Base-by-base conservation (phyloP, 2,329 filamentous ascomycete species). In the Talaromyces verruculosus region DNA sequence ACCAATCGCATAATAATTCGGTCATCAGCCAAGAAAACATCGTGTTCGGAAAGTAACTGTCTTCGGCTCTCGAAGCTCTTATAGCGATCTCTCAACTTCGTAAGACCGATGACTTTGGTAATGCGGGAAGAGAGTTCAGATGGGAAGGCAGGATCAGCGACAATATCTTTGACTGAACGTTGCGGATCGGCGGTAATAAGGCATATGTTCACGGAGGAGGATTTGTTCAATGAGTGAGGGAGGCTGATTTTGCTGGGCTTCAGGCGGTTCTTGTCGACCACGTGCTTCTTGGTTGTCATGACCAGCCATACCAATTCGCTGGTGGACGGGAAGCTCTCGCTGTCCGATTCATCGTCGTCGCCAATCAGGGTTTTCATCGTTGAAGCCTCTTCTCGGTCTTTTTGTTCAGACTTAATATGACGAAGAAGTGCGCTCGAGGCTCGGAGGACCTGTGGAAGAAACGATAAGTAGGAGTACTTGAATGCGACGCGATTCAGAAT, bases 11-110 rank as follows among this genome's bases (percentile, higher is more conserved):
- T 86, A 68, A 88, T 81, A 64, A 99, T 91, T 59, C 95, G 86
- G 75, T 97, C 91, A 77, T 99, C 95, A 62, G 91, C 94, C 65
- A 99, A 85, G 82, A 99, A 98, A 65, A 98, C 82, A 76, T 98
- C 95, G 79, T 97, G 92, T 78, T 97, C 92, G 53, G 88, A 83
- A 68, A 90, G 86, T 41, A 99, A 86, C 78, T 95, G 92, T 69
- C 95, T 86, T 79, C 91, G 89, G 63, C 88, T 88, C 82, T 99
- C 95, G 80, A 92, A 99, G 68, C 91, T 87, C 83, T 91, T 89
- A 85, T 91, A 97, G 82, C 95, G 94, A 72, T 89, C 85, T 81
- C 94, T 94, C 72, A 99, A 84, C 79, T 98, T 96, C 72, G 85
- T 85, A 70, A 93, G 82, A 72, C 93, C 92, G 73, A 98, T 89